A percentile compares a stretch with the other conserved stretches of the same genome.
Evolutionary conservation across 495 filamentous ascomycete species (phyloP).

Genomic region (Talaromyces adpressus): DNA sequence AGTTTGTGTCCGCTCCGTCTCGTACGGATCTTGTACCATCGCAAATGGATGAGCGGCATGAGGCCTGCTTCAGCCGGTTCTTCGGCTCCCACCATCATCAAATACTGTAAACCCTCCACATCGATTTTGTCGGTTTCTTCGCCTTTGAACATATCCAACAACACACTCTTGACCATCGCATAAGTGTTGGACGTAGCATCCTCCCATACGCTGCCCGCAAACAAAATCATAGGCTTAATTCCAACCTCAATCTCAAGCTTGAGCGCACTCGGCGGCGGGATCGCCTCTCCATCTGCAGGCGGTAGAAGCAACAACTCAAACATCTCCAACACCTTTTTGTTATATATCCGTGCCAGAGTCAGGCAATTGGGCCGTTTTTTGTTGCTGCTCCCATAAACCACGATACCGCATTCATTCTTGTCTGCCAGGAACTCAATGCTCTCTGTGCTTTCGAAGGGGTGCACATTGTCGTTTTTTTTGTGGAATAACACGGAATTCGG

Average conservation of each 20-base stretch:
- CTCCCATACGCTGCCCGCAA: constrained; percentile 80
- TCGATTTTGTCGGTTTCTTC: constrained; percentile 70
- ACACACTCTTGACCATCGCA: constrained; percentile 75
- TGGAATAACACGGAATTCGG: constrained; percentile 77
- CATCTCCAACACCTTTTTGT: constrained; percentile 86
- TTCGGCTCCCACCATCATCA: constrained; percentile 70
- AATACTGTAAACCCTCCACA: constrained; percentile 87
- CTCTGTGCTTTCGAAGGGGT: constrained; percentile 85
- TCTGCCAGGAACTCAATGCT: constrained; percentile 87
- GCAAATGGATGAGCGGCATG: constrained; percentile 68
- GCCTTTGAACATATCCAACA: constrained; percentile 86
- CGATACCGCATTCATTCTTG: constrained; percentile 85
- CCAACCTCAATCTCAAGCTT: constrained; percentile 71
- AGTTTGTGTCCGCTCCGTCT: constrained; percentile 80
- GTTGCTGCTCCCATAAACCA: constrained; percentile 71
- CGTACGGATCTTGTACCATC: constrained; percentile 76
- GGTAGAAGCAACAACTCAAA: constrained; percentile 75
- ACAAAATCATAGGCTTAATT: constrained; percentile 74
- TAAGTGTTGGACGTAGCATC: constrained; percentile 64
- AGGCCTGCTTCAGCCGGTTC: constrained; percentile 55
- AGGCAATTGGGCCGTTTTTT: constrained; percentile 93
- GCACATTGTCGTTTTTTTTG: constrained; percentile 85
- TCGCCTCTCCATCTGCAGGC: constrained; percentile 49
- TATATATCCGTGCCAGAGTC: constrained; percentile 76
- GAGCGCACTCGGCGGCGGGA: constrained; percentile 73